Conservation (phyloP, 2,329 filamentous ascomycete genomes). For the Xylariomycetidae sp. region DNA sequence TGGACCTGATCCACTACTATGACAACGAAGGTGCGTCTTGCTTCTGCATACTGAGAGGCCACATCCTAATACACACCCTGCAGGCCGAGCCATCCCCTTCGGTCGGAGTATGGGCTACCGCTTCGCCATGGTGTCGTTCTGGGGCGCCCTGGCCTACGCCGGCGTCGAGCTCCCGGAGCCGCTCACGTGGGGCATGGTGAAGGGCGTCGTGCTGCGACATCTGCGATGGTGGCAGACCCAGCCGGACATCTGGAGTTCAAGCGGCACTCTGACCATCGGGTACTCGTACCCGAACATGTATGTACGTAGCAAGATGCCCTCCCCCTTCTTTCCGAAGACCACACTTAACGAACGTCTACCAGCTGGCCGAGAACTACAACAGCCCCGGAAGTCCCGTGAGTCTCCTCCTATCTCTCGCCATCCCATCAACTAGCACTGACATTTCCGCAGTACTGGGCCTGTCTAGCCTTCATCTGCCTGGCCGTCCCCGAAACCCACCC, state of each 20-base stretch:
- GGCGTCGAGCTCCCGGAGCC: conserved; percentile 66
- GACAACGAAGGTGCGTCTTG: conserved; percentile 49
- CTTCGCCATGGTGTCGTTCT: conserved; percentile 83
- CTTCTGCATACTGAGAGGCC: neutral
- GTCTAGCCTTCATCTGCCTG: conserved; percentile 68
- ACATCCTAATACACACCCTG: too few species aligned
- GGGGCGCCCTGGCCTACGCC: conserved; percentile 71
- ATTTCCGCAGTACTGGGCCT: conserved; percentile 66
- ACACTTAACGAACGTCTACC: conserved; percentile 7
- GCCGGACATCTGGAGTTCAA: conserved; percentile 65
- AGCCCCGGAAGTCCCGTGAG: conserved; percentile 60
- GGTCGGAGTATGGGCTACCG: conserved; percentile 73
- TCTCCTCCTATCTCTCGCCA: neutral
- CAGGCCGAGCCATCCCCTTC: conserved; percentile 64
- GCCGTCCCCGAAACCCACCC: conserved; percentile 63
- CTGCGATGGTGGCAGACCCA: conserved; percentile 76
- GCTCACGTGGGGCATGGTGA: conserved; percentile 72
- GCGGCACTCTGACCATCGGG: conserved; percentile 69
- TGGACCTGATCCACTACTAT: conserved; percentile 72
- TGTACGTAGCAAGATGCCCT: conserved; percentile 29
- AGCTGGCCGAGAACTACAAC: conserved; percentile 79
- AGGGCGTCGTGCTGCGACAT: conserved; percentile 68
- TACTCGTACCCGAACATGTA: conserved; percentile 77
- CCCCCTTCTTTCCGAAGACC: neutral
- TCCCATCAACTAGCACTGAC: neutral